Base-by-base conservation (phyloP, 2,329 filamentous ascomycete species). In the Seiridium unicorne region DNA sequence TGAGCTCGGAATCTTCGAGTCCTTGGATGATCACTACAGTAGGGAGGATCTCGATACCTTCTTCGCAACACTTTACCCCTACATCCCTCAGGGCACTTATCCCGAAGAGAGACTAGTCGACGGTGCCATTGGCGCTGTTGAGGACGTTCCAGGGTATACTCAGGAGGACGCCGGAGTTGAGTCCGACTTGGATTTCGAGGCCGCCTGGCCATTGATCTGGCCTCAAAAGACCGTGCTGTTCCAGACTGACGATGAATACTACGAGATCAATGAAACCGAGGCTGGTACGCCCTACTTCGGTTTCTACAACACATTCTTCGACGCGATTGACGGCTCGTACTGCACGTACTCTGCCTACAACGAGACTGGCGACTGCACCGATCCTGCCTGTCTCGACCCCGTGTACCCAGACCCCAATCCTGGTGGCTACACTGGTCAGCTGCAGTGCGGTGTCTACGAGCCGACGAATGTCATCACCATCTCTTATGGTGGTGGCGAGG, bases 381-480 rank as follows among this genome's bases (percentile, higher is more conserved):
- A 57, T 13, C 58, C 62, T 3, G 61, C 60, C 31, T 69, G 65
- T 51, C 38, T 35, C 48, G 67, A 69, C 34, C 66, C 67, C 2
- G 9, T 42, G 3, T 84, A 85, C 64, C 83, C 82, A 0, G 76
- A 84, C 63, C 70, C 74, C 0, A 65, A 69, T 8, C 31, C 68
- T 0, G 79, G 74, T 36, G 82, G 81, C 32, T 85, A 78, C 55
- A 64, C 79, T 61, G 80, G 80, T 26, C 61, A 69, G 47, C 69
- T 74, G 26, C 67, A 70, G 63, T 76, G 71, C 63, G 73, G 72
- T 47, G 66, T 67, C 10, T 73, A 70, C 72, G 75, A 79, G 64
- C 81, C 83, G 2, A 82, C 84, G 8, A 84, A 85, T 62, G 83
- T 86, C 5, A 78, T 84, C 59, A 79, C 77, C 32, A 81, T 86